Conservation (phyloP, 768 basidiomycete species). For the Russula dissimulans region DNA sequence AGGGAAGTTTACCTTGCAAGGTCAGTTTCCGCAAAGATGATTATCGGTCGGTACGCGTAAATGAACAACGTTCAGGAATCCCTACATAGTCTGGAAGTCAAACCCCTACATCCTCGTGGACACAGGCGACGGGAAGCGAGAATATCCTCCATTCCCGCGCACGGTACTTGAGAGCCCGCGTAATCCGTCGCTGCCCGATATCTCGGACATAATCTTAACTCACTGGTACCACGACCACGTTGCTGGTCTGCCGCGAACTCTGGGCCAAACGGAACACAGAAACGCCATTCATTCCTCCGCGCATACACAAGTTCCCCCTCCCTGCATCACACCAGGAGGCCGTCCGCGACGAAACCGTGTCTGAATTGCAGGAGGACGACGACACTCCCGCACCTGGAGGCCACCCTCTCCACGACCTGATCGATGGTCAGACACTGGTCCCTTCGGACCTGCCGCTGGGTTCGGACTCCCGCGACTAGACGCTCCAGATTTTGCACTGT, state of each 20-base stretch:
- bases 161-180: conserved; percentile 41
- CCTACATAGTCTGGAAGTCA: conserved; percentile 75
- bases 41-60: not conserved
- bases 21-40: conserved; percentile 27
- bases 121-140: conserved; percentile 63
- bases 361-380: conserved; percentile 34
- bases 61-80: conserved; percentile 44
- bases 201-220: conserved; percentile 87
- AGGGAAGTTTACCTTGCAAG: conserved; percentile 82
- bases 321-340: conserved; percentile 26
- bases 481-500: conserved; percentile 64
- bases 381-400: conserved; percentile 39
- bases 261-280: conserved; percentile 41
- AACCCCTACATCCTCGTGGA: conserved; percentile 77
- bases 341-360: conserved; percentile 33
- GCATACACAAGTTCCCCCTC: conserved; percentile 65
- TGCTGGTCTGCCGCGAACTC: conserved; percentile 54
- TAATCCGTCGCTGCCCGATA: conserved; percentile 38
- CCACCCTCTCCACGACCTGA: conserved; percentile 46
- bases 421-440: conserved; percentile 43
- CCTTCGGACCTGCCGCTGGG: conserved; percentile 23
- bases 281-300: conserved; percentile 50
- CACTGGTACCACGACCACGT: conserved; percentile 89
- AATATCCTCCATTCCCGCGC: conserved; percentile 59
- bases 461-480: conserved; percentile 17